Percentiles rank a stretch among this genome's conserved stretches.
phyloP scores from a whole-genome alignment of 768 basidiomycete genomes.

The Daedalea quercina region DNA sequence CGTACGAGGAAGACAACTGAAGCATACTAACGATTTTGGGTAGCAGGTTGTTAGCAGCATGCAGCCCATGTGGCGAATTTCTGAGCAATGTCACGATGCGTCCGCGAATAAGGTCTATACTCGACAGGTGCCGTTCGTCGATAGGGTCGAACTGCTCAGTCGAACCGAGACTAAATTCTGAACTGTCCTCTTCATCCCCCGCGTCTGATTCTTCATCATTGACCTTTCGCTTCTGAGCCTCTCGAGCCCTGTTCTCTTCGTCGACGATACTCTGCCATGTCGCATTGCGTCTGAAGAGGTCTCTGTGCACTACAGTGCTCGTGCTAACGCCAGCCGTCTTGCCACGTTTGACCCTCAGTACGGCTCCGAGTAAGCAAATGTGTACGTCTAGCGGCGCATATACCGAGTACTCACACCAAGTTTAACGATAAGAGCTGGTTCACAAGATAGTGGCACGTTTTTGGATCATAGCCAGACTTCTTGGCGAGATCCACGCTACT shows the following conservation, averaged over 20 bases:
- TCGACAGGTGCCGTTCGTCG: slow-evolving; percentile 72
- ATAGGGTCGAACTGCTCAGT: slow-evolving; percentile 60
- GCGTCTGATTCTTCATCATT: slow-evolving; percentile 27
- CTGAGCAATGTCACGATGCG: slow-evolving; percentile 70
- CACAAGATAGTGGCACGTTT: slow-evolving; percentile 84
- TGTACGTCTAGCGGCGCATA: neutral
- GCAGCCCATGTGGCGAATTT: slow-evolving; percentile 60
- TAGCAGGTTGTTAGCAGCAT: slow-evolving; percentile 72
- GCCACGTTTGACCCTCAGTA: slow-evolving; percentile 64
- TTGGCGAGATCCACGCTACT: slow-evolving; percentile 74
- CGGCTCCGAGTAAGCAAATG: slow-evolving; percentile 3
- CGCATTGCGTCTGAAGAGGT: slow-evolving; percentile 72
- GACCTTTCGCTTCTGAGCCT: slow-evolving; percentile 24
- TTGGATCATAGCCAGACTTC: slow-evolving; percentile 79
- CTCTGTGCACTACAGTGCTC: slow-evolving; percentile 75
- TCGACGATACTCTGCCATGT: slow-evolving; percentile 74
- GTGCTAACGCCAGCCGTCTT: slow-evolving; percentile 71
- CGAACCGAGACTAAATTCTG: slow-evolving; percentile 15
- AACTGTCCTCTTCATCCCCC: slow-evolving; percentile 17
- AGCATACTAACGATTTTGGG: slow-evolving; percentile 55
- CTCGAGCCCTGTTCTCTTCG: slow-evolving; percentile 51
- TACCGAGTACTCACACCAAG: slow-evolving; percentile 49
- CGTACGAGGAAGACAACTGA: neutral
- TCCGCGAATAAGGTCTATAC: slow-evolving; percentile 61
- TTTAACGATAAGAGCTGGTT: slow-evolving; percentile 68